Evolutionary conservation across 176 grass and related monocot species (phyloP).

Genomic region (Leersia perrieri): DNA sequence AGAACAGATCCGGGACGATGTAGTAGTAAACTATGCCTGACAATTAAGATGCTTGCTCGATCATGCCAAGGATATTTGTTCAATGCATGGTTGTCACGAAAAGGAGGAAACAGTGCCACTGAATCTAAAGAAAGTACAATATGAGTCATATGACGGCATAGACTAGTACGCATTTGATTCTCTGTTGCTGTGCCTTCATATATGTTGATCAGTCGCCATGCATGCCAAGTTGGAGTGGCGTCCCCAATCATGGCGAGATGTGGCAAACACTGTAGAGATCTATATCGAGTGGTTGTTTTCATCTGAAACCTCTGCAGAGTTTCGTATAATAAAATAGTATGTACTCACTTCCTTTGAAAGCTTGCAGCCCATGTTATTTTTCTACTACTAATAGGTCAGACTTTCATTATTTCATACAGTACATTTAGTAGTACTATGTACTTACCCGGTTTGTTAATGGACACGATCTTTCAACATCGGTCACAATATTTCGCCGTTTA

Average conservation of each 20-base stretch:
- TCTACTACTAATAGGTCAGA: not conserved
- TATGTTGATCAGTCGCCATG: not conserved
- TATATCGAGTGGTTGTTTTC: not conserved
- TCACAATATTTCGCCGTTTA: not conserved
- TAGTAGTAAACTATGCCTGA: constrained; percentile 9
- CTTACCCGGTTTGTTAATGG: not conserved
- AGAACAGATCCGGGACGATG: not conserved
- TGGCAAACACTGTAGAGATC: not conserved
- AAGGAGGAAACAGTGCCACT: not conserved
- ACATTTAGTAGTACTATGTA: not conserved
- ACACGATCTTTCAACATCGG: not conserved
- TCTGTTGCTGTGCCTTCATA: not conserved
- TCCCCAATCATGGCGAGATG: not conserved
- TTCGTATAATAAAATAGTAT: not conserved
- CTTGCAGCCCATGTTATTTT: not conserved
- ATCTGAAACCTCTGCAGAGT: not conserved
- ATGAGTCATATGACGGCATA: not conserved
- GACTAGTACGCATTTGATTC: not conserved
- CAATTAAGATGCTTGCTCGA: not conserved
- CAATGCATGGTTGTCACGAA: not conserved
- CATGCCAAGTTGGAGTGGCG: not conserved
- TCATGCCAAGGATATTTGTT: not conserved
- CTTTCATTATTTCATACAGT: not conserved
- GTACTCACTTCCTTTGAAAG: not conserved
- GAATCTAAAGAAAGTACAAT: not conserved